Evolutionary conservation across 768 basidiomycete species (phyloP).

Genomic region (Saitozyma podzolica): DNA sequence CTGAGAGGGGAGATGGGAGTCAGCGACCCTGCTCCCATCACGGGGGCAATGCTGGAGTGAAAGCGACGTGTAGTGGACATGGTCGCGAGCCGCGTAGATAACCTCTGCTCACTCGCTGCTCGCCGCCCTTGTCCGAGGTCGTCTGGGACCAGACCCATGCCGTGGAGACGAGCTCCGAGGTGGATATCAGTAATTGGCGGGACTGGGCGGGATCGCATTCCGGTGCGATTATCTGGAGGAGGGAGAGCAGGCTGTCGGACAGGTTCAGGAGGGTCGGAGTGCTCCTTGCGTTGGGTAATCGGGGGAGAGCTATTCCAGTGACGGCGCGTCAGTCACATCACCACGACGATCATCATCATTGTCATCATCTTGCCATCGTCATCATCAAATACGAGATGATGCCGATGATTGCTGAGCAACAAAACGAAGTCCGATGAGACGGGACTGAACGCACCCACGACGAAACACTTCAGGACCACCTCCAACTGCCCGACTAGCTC

Average conservation of each 20-base stretch:
- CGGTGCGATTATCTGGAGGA: constrained; percentile 14
- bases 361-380: constrained; percentile 3
- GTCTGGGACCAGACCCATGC: constrained; percentile 9
- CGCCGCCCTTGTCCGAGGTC: constrained; percentile 15
- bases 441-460: neutral
- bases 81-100: neutral
- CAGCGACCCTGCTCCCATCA: too few species aligned
- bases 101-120: constrained; percentile 9
- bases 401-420: neutral
- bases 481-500: neutral
- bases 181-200: neutral
- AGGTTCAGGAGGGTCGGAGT: constrained; percentile 29
- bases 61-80: too few species aligned
- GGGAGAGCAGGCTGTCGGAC: constrained; percentile 10
- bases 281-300: constrained; percentile 20
- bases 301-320: constrained; percentile 2
- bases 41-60: too few species aligned
- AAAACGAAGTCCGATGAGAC: neutral
- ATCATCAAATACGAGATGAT: neutral
- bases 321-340: constrained; percentile 3
- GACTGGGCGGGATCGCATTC: constrained; percentile 12
- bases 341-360: constrained; percentile 8
- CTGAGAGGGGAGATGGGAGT: constrained; percentile 5
- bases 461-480: neutral
- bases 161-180: constrained; percentile 8